phyloP scores from a whole-genome alignment of 805 yeast species.

The Cyberlindnera lachancei region DNA sequence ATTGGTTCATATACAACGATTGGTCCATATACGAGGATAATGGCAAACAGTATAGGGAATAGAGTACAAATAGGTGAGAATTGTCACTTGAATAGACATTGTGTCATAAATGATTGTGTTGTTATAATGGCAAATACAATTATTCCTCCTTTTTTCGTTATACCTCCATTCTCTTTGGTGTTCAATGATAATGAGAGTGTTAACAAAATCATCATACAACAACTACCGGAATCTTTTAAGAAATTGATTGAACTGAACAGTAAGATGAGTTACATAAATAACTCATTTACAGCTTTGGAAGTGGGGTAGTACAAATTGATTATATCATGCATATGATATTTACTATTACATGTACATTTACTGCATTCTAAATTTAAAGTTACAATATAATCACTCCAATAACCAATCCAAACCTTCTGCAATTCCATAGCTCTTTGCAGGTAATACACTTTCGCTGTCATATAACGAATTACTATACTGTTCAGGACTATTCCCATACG shows the following conservation, averaged over 20 bases:
- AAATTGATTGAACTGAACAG: conserved; percentile 20
- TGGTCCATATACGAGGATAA: conserved; percentile 28
- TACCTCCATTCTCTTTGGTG: conserved; percentile 49
- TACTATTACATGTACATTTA: too few species aligned
- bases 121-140: conserved; percentile 33
- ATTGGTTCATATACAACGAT: conserved; percentile 42
- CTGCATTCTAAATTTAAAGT: too few species aligned
- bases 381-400: too few species aligned
- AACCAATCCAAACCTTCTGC: conserved; percentile 23
- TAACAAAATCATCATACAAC: neutral
- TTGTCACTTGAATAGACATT: conserved; percentile 30
- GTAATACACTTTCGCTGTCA: too few species aligned
- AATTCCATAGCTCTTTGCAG: conserved; percentile 21
- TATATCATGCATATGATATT: too few species aligned
- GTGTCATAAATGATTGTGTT: conserved; percentile 46
- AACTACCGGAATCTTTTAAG: conserved; percentile 23
- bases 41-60: conserved; percentile 37
- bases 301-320: too few species aligned
- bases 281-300: too few species aligned
- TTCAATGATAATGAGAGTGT: neutral
- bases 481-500: too few species aligned
- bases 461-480: too few species aligned
- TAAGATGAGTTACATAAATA: conserved; percentile 17
- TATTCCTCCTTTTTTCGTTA: conserved; percentile 34
- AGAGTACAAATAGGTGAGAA: conserved; percentile 39